Evolutionary conservation across 202 grass and related monocot species (phyloP), one percentile per base, ranked within the genome.

Genomic region (Thinopyrum obtusiflorum): DNA sequence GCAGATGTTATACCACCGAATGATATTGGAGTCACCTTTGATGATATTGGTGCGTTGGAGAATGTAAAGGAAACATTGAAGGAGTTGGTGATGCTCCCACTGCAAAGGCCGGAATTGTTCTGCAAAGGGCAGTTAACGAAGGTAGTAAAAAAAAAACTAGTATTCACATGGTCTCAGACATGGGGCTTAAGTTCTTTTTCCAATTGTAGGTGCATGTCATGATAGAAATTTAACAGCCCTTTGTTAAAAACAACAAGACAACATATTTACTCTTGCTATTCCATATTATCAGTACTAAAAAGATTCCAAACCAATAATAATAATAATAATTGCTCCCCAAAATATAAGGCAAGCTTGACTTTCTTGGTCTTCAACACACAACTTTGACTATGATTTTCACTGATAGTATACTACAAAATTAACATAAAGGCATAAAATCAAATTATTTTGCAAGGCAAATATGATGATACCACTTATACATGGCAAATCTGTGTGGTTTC

Each of bases 81-180:
- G 81, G 97, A 99, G 78, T 84, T 99, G 81, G 97, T 99, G 85
- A 99, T 99, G 97, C 97, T 99, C 79, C 97, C 97, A 87, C 82
- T 99, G 32, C 97, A 94, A 86, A 96, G 97, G 63, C 97, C 97
- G 57, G 93, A 99, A 85, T 91, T 99, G 40, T 99, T 99, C 86
- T 97, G 93, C 85, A 99, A 93, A 97, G 97, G 97, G 66, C 97
- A 99, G 78, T 82, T 99, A 81, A 99, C 97, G 12, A 99, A 99
- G 97, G 97, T 98, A 89, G 83, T 15, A 53, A 66, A 73, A 47
- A 47, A 39, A 25, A 12, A 12, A 29, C 7, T 69, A 42, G 53
- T 83, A 81, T 74, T 46, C 61, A 51, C 13, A n/a, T 28, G 12
- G 26, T 80, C 12, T 33, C 68, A 51, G 13, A 26, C 55, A 73